Evolutionary conservation across 176 grass and related monocot species (phyloP).

Genomic region (Poa annua): DNA sequence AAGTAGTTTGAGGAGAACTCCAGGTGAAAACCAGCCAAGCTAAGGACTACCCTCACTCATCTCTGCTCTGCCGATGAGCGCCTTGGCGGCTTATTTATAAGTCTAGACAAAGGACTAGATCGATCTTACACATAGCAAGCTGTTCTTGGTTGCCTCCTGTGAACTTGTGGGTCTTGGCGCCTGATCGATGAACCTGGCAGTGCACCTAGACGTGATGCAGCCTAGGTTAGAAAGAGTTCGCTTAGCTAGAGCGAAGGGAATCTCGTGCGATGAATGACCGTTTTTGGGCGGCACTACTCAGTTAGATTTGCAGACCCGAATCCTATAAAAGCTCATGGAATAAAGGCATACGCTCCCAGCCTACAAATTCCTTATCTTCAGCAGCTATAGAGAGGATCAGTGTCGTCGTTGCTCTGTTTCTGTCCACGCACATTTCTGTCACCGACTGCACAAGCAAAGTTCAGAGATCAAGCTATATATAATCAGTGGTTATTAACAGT

Average conservation of each 20-base stretch:
- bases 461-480: conserved; percentile 3
- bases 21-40: conserved; percentile 44
- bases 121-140: not conserved
- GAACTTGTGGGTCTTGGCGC: conserved; percentile 6
- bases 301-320: conserved; percentile 26
- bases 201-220: conserved; percentile 60
- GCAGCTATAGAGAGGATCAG: not conserved
- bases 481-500: not conserved
- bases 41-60: conserved; percentile 1
- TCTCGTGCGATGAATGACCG: conserved; percentile 19
- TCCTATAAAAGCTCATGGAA: conserved; percentile 40
- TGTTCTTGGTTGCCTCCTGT: not conserved
- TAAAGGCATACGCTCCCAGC: not conserved
- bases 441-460: not conserved
- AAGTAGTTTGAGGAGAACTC: conserved; percentile 52
- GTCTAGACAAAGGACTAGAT: not conserved
- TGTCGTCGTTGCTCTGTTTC: conserved; percentile 31
- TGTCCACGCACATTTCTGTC: conserved; percentile 38
- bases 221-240: conserved; percentile 44
- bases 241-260: conserved; percentile 31
- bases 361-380: conserved; percentile 49
- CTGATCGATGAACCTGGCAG: conserved; percentile 16
- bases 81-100: conserved; percentile 57
- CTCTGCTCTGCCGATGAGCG: conserved; percentile 14
- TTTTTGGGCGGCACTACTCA: conserved; percentile 13